These are phyloP conservation scores for Fragilaria radians DNA, from an alignment of 108 stramenopile genomes.

Conservation along the genomic window DNA sequence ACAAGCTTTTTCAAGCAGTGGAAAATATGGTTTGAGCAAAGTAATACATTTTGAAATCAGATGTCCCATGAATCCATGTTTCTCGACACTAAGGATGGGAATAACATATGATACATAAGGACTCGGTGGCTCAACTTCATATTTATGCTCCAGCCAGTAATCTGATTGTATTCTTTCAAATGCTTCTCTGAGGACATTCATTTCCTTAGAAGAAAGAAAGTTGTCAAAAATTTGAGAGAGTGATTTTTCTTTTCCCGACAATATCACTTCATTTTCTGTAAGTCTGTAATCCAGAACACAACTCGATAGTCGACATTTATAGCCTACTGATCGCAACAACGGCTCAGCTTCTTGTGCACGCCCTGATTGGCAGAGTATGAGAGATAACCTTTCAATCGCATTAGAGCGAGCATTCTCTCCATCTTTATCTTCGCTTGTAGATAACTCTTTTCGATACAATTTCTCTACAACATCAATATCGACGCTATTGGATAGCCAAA, in stretches of 20 bases:
- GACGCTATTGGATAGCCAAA: conserved; percentile 23
- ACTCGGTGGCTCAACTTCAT: conserved; percentile 66
- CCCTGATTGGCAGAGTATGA: conserved; percentile 66
- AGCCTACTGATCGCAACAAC: conserved; percentile 47
- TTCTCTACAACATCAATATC: conserved; percentile 51
- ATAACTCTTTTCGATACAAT: conserved; percentile 35
- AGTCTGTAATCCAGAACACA: conserved; percentile 56
- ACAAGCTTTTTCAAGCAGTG: conserved; percentile 22
- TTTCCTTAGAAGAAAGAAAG: conserved; percentile 43
- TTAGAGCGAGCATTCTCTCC: conserved; percentile 26
- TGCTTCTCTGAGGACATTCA: conserved; percentile 31
- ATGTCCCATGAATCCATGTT: conserved; percentile 19
- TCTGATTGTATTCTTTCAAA: conserved; percentile 41
- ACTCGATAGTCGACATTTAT: conserved; percentile 56
- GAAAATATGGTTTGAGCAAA: conserved; percentile 13
- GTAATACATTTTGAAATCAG: conserved; percentile 14
- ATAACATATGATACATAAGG: conserved; percentile 76
- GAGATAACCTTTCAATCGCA: conserved; percentile 42
- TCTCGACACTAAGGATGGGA: conserved; percentile 20
- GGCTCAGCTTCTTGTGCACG: conserved; percentile 45
- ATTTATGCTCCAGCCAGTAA: conserved; percentile 70
- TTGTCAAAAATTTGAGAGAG: conserved; percentile 59
- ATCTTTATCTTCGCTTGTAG: conserved; percentile 23
- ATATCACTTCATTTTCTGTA: neutral
- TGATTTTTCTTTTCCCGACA: conserved; percentile 3